Conservation (phyloP, 2,329 filamentous ascomycete species). For the Aureobasidium sp. region DNA sequence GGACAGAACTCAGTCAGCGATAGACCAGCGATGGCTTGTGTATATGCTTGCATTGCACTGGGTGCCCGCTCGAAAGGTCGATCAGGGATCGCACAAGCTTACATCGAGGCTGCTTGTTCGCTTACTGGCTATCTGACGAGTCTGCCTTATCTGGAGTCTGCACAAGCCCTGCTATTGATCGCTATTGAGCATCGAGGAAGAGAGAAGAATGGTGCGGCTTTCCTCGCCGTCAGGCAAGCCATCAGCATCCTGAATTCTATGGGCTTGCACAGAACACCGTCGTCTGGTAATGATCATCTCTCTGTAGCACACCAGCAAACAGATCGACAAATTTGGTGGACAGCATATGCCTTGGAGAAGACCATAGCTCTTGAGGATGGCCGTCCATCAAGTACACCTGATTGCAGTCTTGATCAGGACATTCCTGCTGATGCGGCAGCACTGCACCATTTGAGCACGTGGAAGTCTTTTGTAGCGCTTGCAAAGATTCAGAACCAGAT, state of each 20-base stretch:
- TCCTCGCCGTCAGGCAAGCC: background rate
- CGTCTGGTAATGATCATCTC: background rate
- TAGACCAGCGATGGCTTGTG: background rate
- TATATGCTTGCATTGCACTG: background rate
- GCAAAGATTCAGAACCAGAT: background rate
- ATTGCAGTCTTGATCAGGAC: background rate
- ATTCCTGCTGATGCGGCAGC: background rate
- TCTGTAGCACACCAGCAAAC: background rate
- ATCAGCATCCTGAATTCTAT: background rate
- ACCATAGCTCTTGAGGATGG: background rate
- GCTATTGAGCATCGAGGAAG: background rate
- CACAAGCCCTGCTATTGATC: constrained; percentile 4
- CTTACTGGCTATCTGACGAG: background rate
- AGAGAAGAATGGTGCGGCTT: background rate
- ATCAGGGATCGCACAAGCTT: background rate
- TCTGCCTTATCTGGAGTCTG: background rate
- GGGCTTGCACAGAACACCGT: background rate
- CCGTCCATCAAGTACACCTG: background rate
- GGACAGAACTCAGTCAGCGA: background rate
- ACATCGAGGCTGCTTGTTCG: background rate
- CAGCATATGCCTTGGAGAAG: background rate
- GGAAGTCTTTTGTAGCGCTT: background rate
- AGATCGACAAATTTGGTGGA: background rate
- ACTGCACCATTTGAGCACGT: background rate
- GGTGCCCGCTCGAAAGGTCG: background rate